Evolutionary conservation across 2,329 filamentous ascomycete genomes (phyloP).

Genomic region (Colletotrichum abscissum): DNA sequence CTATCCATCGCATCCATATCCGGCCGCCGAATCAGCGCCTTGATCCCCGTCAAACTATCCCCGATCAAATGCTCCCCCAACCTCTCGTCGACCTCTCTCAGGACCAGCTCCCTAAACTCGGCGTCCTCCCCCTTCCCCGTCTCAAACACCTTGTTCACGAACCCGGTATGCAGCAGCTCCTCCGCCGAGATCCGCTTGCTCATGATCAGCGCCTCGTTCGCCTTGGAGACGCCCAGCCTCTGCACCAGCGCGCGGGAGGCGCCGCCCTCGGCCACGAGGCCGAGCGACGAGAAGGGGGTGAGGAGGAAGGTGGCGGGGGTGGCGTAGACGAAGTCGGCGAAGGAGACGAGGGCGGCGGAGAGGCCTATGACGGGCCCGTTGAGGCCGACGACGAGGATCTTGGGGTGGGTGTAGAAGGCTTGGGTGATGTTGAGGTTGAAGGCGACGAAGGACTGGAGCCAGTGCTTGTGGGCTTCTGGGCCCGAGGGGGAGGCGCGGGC

Average conservation of each 20-base stretch:
- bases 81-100: conserved; percentile 83
- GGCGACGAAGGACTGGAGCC: conserved; percentile 78
- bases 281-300: conserved; percentile 90
- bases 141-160: conserved; percentile 85
- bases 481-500: conserved; percentile 54
- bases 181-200: conserved; percentile 79
- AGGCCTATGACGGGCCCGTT: conserved; percentile 94
- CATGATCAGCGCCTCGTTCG: conserved; percentile 95
- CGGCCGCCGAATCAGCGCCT: conserved; percentile 81
- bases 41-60: conserved; percentile 84
- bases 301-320: conserved; percentile 85
- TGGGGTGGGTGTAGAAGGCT: conserved; percentile 92
- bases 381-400: conserved; percentile 90
- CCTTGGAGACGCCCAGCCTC: conserved; percentile 81
- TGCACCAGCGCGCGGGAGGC: conserved; percentile 83
- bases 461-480: conserved; percentile 58
- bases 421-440: conserved; percentile 92
- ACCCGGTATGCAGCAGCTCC: conserved; percentile 81
- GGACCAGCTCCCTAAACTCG: conserved; percentile 77
- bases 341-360: conserved; percentile 83
- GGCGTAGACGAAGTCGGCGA: conserved; percentile 93
- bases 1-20: conserved; percentile 78
- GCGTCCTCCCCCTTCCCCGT: conserved; percentile 68
- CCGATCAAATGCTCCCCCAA: conserved; percentile 84
- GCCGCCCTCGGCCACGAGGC: conserved; percentile 90